Evolutionary conservation across 768 basidiomycete species (phyloP), one percentile per base, ranked within the genome.

Genomic region (Favolaschia claudopus): DNA sequence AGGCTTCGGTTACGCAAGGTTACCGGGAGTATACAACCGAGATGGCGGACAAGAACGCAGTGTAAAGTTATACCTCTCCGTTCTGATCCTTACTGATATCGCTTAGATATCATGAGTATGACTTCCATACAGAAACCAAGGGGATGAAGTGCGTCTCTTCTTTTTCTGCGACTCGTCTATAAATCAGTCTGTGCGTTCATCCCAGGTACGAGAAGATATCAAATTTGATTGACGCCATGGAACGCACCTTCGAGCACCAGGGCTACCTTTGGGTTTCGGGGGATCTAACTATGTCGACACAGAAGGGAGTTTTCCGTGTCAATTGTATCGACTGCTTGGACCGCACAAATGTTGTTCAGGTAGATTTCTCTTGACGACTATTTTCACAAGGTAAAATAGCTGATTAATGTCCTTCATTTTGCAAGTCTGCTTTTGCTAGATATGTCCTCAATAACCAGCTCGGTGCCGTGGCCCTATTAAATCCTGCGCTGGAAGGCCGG

Each of bases 251-350:
- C 66, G 88, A 91, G 64, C 72, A 81, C 19, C 93, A 96, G 83
- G 95, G 92, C 87, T 96, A 91, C 70, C 84, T 93, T 57, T 95
- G 94, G 93, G 83, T 91, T 19, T 89, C 90, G 2, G 83, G 89
- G 53, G 77, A 85, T 28, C 77, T 77, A 14, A 78, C 89, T 13
- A 80, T 96, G 72, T 89, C 92, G 7, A 83, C 86, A 67, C 96
- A 99, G 72, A 88, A 86, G 56, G 94, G 93, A 1, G 86, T 90
- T 3, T 97, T 92, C 74, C 85, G 96, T 4, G 85, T 95, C 22
- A 98, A 96, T 68, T 99, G 96, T 70, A 96, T 98, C 40, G 96
- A 99, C 69, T 96, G 95, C 67, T 77, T 98, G 37, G 96, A 99
- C 70, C 80, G 96, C 48, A 98, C 96, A 14, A 97, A 96, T 69